Evolutionary conservation across 2,329 filamentous ascomycete genomes (phyloP).

Genomic region (Pseudofabraea citricarpa): DNA sequence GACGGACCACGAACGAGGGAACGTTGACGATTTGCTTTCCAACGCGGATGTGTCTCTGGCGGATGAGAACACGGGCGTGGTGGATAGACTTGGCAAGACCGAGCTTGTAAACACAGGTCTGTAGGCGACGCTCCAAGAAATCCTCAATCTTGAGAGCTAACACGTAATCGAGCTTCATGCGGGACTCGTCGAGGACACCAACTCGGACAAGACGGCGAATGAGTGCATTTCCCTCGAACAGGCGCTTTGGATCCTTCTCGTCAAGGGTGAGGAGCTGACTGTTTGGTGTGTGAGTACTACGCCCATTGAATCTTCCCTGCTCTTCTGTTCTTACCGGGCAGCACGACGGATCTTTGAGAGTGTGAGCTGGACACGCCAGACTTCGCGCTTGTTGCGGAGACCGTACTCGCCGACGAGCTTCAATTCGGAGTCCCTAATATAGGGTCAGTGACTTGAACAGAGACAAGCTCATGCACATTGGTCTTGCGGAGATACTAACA

Average conservation of each 20-base stretch:
- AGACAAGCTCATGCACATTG: constrained; percentile 98
- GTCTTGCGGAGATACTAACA: constrained; percentile 83
- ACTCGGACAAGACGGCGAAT: constrained; percentile 99
- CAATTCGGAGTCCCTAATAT: constrained; percentile 90
- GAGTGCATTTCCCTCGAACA: constrained; percentile 99
- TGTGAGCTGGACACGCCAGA: constrained; percentile 99
- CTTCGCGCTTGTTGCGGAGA: constrained; percentile 99
- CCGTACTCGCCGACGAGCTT: constrained; percentile 99
- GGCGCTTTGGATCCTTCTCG: constrained; percentile 99
- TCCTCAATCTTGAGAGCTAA: constrained; percentile 98
- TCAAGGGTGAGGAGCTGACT: constrained; percentile 99
- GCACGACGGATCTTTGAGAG: constrained; percentile 99
- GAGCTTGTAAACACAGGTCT: constrained; percentile 99
- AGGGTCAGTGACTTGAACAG: constrained; percentile 88
- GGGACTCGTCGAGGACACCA: constrained; percentile 98
- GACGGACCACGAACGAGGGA: constrained; percentile 97
- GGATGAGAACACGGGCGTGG: constrained; percentile 99
- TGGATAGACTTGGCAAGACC: constrained; percentile 99
- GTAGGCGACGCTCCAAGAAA: constrained; percentile 99
- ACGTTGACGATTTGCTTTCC: constrained; percentile 99
- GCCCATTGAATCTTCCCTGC: no score
- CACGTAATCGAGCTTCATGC: constrained; percentile 99
- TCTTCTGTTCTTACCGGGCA: constrained; percentile 82
- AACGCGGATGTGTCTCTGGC: constrained; percentile 98
- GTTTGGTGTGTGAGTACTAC: constrained; percentile 17